Percentiles rank a stretch among this genome's conserved stretches.
Conservation (phyloP, 192 early-diverging fungal species). For the Backusella australiensis region DNA sequence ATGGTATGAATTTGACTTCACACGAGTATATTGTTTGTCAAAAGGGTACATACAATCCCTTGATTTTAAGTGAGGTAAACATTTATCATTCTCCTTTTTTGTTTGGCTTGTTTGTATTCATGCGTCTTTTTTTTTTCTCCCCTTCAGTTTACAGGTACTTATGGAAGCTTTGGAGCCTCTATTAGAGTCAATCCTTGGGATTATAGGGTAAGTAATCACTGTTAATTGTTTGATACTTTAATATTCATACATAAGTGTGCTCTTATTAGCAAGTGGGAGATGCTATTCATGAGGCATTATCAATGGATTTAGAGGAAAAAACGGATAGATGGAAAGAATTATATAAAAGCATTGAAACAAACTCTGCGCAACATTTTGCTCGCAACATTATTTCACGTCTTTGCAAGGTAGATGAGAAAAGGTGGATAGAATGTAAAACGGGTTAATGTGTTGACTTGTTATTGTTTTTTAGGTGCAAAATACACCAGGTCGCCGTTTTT, state of each 20-base stretch:
- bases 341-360: slow-evolving; percentile 62
- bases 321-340: slow-evolving; percentile 71
- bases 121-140: background rate
- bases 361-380: slow-evolving; percentile 71
- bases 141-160: slow-evolving; percentile 87
- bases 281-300: slow-evolving; percentile 87
- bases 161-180: slow-evolving; percentile 81
- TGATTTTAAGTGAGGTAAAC: slow-evolving; percentile 85
- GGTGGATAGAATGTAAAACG: background rate
- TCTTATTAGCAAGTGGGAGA: slow-evolving; percentile 67
- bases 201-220: slow-evolving; percentile 40
- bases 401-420: slow-evolving; percentile 34
- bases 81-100: background rate
- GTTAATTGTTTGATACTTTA: background rate
- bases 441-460: background rate
- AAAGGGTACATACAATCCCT: slow-evolving; percentile 72
- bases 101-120: background rate
- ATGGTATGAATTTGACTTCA: slow-evolving; percentile 97
- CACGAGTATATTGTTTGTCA: slow-evolving; percentile 96
- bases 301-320: slow-evolving; percentile 80
- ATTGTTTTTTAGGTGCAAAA: slow-evolving; percentile 25
- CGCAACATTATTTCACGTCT: slow-evolving; percentile 56
- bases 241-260: background rate
- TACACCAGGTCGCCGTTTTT: slow-evolving; percentile 47
- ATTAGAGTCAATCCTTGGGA: slow-evolving; percentile 98